Conservation (phyloP, 371 early-diverging fungal species). For the Saksenaea oblongispora region DNA sequence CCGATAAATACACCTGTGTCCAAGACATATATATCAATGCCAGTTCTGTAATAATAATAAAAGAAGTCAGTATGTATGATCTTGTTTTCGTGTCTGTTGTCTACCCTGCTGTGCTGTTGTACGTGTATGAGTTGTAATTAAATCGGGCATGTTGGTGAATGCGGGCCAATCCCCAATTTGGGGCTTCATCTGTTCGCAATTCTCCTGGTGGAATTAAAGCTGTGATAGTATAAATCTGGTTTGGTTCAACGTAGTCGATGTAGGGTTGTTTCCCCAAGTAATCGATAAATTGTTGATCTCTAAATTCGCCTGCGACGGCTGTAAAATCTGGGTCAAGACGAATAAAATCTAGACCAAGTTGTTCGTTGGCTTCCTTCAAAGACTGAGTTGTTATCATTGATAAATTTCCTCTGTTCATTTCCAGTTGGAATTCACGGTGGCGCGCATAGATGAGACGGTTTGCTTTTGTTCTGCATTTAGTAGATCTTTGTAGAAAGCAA, state of each 20-base stretch:
- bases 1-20: conserved; percentile 65
- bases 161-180: conserved; percentile 25
- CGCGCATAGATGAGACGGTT: background rate
- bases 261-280: conserved; percentile 6
- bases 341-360: conserved; percentile 16
- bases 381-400: conserved; percentile 1
- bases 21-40: conserved; percentile 56
- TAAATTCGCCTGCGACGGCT: conserved; percentile 16
- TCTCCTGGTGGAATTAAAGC: background rate
- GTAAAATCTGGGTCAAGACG: conserved; percentile 5
- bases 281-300: conserved; percentile 12
- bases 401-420: background rate
- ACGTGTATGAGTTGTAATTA: conserved; percentile 9
- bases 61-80: conserved; percentile 7
- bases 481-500: background rate
- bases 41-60: conserved; percentile 50
- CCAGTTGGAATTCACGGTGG: conserved; percentile 1
- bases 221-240: conserved; percentile 16
- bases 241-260: conserved; percentile 22
- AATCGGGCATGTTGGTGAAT: conserved; percentile 9
- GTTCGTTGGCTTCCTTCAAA: background rate
- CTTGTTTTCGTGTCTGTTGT: conserved; percentile 10
- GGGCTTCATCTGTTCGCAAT: background rate
- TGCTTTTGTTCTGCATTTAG: background rate
- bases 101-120: conserved; percentile 19